phyloP scores from a whole-genome alignment of 75 land plant genomes.

The Ceratopteris richardii region DNA sequence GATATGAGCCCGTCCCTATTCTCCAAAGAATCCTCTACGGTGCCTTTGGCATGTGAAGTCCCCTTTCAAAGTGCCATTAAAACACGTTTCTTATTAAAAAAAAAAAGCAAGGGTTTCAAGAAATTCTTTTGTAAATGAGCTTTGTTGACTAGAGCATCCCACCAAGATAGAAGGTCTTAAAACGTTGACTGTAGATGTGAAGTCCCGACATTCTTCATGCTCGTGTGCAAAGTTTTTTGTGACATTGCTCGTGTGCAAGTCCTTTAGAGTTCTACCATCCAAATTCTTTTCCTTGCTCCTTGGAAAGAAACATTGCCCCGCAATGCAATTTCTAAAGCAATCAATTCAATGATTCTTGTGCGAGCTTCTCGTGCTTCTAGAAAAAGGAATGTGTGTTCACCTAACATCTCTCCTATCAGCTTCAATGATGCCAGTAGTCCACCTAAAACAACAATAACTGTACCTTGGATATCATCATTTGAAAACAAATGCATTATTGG shows the following conservation, averaged over 20 bases:
- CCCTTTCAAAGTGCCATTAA: no score
- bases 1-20: no score
- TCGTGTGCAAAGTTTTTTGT: conserved; percentile 27
- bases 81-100: no score
- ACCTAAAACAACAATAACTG: conserved; percentile 89
- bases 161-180: no score
- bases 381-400: conserved; percentile 84
- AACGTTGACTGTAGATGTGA: conserved; percentile 27
- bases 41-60: no score
- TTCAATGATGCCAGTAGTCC: conserved; percentile 71
- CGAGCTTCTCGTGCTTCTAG: conserved; percentile 91
- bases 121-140: no score
- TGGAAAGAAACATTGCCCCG: conserved; percentile 19
- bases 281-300: conserved; percentile 29
- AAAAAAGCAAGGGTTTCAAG: no score
- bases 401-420: conserved; percentile 66
- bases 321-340: conserved; percentile 23
- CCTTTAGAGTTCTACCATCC: conserved; percentile 30
- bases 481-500: conserved; percentile 75
- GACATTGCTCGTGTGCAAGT: no score
- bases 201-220: conserved; percentile 12
- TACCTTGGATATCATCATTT: conserved; percentile 99
- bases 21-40: no score
- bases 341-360: conserved; percentile 31
- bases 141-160: no score